These are phyloP conservation scores for Pichia occidentalis DNA, from an alignment of 805 yeast genomes.

Conservation along the genomic window DNA sequence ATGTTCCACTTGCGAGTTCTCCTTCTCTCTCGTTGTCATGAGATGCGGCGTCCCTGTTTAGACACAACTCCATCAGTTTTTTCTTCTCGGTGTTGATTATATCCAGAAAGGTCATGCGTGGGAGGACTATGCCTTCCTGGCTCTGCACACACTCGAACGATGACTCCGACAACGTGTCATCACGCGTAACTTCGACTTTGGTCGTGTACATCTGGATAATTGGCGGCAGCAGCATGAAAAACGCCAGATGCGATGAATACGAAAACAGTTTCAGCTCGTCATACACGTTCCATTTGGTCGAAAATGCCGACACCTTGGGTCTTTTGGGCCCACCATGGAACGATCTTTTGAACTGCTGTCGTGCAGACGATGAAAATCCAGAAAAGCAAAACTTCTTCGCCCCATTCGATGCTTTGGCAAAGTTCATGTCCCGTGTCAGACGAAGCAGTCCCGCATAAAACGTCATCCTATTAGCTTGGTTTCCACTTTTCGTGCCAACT, in stretches of 20 bases:
- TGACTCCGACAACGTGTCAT: constrained; percentile 21
- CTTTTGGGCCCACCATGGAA: constrained; percentile 9
- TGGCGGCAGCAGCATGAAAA: constrained; percentile 27
- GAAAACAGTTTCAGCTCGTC: constrained; percentile 27
- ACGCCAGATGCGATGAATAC: constrained; percentile 28
- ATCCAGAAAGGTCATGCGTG: constrained; percentile 6
- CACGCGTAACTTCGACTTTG: constrained; percentile 25
- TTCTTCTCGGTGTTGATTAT: constrained; percentile 2
- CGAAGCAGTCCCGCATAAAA: no score
- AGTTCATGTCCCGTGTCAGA: no score
- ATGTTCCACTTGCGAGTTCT: no score
- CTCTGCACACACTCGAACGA: constrained; percentile 3
- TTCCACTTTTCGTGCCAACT: no score
- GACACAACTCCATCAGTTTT: constrained; percentile 2
- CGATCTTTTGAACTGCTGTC: constrained; percentile 4
- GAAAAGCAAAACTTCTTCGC: no score
- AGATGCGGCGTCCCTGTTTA: no score
- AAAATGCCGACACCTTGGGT: constrained; percentile 5
- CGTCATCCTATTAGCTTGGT: no score
- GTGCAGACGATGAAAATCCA: no score
- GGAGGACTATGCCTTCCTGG: neutral
- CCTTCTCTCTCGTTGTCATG: no score
- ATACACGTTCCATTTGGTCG: constrained; percentile 21
- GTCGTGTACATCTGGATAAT: constrained; percentile 25
- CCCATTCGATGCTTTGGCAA: no score